These are phyloP conservation scores for Nicotiana tabacum DNA, from an alignment of 257 asterid genomes.

Conservation along the genomic window DNA sequence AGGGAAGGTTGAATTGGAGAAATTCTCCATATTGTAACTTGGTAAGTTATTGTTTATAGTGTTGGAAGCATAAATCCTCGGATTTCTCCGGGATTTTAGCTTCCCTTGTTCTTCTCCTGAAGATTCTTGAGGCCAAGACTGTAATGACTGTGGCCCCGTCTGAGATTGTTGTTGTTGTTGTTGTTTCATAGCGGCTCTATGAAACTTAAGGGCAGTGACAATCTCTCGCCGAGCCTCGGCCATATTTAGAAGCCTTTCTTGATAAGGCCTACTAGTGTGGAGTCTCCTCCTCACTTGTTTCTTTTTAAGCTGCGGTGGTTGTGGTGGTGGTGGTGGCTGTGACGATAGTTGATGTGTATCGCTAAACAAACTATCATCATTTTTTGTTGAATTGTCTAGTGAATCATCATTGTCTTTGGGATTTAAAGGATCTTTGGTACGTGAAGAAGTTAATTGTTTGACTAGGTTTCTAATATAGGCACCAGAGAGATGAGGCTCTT, in stretches of 20 bases:
- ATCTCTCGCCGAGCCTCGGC: constrained; percentile 97
- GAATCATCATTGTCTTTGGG: constrained; percentile 33
- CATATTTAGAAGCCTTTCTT: constrained; percentile 91
- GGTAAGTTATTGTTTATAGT: constrained; percentile 25
- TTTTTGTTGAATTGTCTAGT: constrained; percentile 34
- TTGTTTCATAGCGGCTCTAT: constrained; percentile 82
- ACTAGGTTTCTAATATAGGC: constrained; percentile 92
- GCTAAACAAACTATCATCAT: constrained; percentile 21
- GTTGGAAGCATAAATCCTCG: constrained; percentile 58
- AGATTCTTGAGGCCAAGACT: constrained; percentile 33
- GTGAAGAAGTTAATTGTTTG: constrained; percentile 72
- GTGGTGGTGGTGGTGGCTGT: constrained; percentile 21
- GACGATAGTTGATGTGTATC: constrained; percentile 19
- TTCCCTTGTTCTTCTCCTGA: constrained; percentile 43
- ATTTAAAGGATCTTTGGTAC: constrained; percentile 56
- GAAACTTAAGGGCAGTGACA: constrained; percentile 91
- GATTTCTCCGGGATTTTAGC: constrained; percentile 58
- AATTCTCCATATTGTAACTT: constrained; percentile 29
- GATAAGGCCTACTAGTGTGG: constrained; percentile 92
- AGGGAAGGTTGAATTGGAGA: constrained; percentile 35
- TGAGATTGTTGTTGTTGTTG: constrained; percentile 25
- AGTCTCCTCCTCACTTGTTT: constrained; percentile 84
- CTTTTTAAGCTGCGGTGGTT: constrained; percentile 46
- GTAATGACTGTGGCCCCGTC: constrained; percentile 31
- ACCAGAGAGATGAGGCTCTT: constrained; percentile 80